A percentile compares a stretch with the other conserved stretches of the same genome.
These are phyloP conservation scores for Meyerozyma carpophila DNA, from an alignment of 1,139 yeast species.

Conservation along the genomic window DNA sequence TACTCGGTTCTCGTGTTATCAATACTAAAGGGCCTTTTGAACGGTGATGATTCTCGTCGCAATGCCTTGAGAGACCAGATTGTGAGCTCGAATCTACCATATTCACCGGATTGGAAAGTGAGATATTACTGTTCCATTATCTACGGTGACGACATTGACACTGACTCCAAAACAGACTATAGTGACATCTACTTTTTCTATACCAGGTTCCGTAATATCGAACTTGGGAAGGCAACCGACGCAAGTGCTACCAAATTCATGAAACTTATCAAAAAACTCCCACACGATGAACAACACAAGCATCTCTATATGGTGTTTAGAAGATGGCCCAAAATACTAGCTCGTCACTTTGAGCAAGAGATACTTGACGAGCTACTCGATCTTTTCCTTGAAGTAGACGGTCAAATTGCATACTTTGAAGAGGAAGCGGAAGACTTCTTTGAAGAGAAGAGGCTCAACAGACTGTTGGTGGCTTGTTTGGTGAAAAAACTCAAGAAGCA, in stretches of 20 bases:
- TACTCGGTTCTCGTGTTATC: not conserved
- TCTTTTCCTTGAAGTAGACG: conserved; percentile 7
- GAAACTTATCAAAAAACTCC: conserved; percentile 11
- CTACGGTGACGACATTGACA: conserved; percentile 33
- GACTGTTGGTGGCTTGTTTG: conserved; percentile 20
- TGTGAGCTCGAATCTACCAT: not conserved
- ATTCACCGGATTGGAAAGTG: conserved; percentile 36
- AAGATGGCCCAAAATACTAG: conserved; percentile 56
- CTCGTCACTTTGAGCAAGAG: conserved; percentile 23
- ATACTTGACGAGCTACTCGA: conserved; percentile 11
- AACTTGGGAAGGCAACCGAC: conserved; percentile 19
- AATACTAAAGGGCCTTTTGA: not conserved
- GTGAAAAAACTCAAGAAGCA: conserved; percentile 1
- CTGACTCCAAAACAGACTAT: conserved; percentile 3
- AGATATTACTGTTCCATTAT: conserved; percentile 43
- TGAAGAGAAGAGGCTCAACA: conserved; percentile 38
- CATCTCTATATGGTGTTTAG: conserved; percentile 25
- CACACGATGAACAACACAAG: conserved; percentile 1
- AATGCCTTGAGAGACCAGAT: not conserved
- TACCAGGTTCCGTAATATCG: conserved; percentile 44
- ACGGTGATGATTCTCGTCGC: not conserved
- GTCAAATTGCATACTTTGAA: conserved; percentile 14
- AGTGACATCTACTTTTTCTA: conserved; percentile 22
- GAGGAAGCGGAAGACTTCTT: conserved; percentile 21
- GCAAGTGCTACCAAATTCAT: conserved; percentile 19